phyloP scores from a whole-genome alignment of 257 asterid species.

The Nicotiana tabacum region DNA sequence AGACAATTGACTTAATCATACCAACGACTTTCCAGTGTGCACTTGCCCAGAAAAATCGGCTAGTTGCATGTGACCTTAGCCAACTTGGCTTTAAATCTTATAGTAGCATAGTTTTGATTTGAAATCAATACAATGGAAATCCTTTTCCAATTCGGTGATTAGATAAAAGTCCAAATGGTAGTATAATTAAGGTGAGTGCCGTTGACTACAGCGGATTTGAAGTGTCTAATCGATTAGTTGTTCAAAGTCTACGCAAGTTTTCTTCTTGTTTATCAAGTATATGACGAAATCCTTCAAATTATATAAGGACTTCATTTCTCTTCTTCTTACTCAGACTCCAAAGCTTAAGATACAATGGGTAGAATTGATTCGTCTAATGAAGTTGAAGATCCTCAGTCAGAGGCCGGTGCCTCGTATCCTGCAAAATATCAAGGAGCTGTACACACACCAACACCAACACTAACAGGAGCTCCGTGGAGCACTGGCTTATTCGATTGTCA shows the following conservation, averaged over 20 bases:
- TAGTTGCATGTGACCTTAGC: not conserved
- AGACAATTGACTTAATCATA: not conserved
- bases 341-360: conserved; percentile 15
- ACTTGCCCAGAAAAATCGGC: not conserved
- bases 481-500: conserved; percentile 32
- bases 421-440: not conserved
- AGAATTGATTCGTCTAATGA: conserved; percentile 9
- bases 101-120: not conserved
- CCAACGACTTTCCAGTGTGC: not conserved
- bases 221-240: not conserved
- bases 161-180: not conserved
- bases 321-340: not conserved
- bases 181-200: not conserved
- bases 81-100: not conserved
- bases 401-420: conserved; percentile 1
- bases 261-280: not conserved
- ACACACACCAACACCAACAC: not conserved
- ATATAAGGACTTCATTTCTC: not conserved
- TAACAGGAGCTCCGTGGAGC: conserved; percentile 24
- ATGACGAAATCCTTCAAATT: not conserved
- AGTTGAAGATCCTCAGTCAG: not conserved
- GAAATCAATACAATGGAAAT: not conserved
- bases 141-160: not conserved
- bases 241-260: not conserved
- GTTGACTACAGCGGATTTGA: not conserved